Evolutionary conservation across 148 eudicot genomes (phyloP).

Genomic region (Spergularia marina): DNA sequence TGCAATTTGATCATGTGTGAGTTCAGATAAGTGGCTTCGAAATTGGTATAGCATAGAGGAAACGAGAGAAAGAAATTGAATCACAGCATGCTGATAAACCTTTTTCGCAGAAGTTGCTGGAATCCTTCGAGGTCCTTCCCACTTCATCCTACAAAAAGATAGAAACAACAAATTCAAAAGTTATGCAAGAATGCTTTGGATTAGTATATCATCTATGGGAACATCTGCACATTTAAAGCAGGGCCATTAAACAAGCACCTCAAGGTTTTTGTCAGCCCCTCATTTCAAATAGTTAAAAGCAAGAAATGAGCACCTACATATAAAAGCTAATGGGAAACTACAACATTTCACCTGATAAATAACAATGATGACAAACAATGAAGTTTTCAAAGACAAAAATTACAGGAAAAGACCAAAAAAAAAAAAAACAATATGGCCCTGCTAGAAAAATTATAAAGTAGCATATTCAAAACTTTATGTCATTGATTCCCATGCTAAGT

Average conservation of each 20-base stretch:
- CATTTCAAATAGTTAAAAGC: neutral
- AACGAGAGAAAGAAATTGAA: neutral
- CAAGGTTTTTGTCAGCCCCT: neutral
- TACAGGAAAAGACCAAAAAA: neutral
- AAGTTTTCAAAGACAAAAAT: neutral
- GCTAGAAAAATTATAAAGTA: neutral
- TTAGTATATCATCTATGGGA: neutral
- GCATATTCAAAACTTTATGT: neutral
- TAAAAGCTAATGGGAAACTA: neutral
- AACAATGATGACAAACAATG: neutral
- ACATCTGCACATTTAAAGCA: neutral
- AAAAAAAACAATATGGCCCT: neutral
- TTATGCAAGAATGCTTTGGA: neutral
- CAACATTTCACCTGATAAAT: neutral
- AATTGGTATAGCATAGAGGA: neutral
- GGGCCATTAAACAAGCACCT: neutral
- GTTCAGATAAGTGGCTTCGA: constrained; percentile 27
- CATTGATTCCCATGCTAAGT: neutral
- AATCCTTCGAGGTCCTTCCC: constrained; percentile 23
- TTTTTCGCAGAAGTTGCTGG: constrained; percentile 25
- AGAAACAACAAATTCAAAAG: neutral
- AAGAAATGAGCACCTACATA: constrained; percentile 1
- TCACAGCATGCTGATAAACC: constrained; percentile 31
- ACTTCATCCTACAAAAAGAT: constrained; percentile 41
- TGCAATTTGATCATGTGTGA: constrained; percentile 23